These are phyloP conservation scores for Luzula sylvatica DNA, from an alignment of 176 grass and related monocot species.

Conservation along the genomic window DNA sequence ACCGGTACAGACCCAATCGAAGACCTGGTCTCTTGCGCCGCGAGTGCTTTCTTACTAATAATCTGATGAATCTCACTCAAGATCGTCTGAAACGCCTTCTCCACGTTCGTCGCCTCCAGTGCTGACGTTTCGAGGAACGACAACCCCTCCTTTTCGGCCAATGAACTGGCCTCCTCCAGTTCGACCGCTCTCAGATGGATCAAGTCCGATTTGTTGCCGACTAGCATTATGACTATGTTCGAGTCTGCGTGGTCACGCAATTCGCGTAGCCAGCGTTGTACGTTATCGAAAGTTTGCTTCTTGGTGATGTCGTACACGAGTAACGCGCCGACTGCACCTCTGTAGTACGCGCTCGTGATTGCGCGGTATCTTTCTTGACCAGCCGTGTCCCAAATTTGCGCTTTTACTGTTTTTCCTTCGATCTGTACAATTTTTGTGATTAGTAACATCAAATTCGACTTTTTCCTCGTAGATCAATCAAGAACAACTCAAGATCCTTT, in stretches of 20 bases:
- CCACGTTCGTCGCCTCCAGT: slow-evolving; percentile 68
- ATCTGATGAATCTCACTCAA: slow-evolving; percentile 66
- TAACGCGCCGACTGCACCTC: slow-evolving; percentile 65
- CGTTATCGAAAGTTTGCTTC: slow-evolving; percentile 58
- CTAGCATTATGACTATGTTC: slow-evolving; percentile 73
- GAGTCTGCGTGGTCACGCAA: slow-evolving; percentile 68
- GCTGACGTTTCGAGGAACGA: slow-evolving; percentile 80
- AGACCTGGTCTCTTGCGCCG: slow-evolving; percentile 35
- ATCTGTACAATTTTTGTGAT: slow-evolving; percentile 32
- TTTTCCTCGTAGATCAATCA: slow-evolving; percentile 14
- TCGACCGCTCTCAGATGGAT: slow-evolving; percentile 44
- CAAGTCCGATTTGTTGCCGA: slow-evolving; percentile 74
- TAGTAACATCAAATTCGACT: not conserved
- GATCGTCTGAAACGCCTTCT: slow-evolving; percentile 71
- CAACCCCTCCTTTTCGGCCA: slow-evolving; percentile 73
- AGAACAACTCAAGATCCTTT: slow-evolving; percentile 13
- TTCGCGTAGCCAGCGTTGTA: slow-evolving; percentile 64
- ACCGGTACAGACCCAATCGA: slow-evolving; percentile 27
- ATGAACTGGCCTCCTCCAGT: slow-evolving; percentile 42
- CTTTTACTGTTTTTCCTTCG: slow-evolving; percentile 69
- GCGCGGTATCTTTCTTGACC: slow-evolving; percentile 87
- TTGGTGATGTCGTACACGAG: slow-evolving; percentile 87
- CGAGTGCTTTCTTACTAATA: slow-evolving; percentile 58
- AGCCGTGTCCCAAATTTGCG: slow-evolving; percentile 90
- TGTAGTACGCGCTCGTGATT: slow-evolving; percentile 75